These are phyloP conservation scores for Penicillium janthinellum DNA, from an alignment of 2,329 filamentous ascomycete species.

Conservation along the genomic window DNA sequence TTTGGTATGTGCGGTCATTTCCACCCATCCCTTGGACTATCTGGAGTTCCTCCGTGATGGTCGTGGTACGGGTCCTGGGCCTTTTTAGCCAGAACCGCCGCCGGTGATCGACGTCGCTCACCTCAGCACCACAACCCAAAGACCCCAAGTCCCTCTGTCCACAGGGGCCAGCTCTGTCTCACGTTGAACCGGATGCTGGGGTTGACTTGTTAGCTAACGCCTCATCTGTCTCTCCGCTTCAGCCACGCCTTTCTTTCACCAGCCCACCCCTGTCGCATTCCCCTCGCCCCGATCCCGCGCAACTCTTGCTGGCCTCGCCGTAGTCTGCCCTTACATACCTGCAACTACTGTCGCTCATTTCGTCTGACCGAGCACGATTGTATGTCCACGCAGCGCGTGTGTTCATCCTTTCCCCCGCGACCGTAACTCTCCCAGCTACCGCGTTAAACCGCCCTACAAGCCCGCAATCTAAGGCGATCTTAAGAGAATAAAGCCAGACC, in stretches of 20 bases:
- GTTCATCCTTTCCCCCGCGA: not conserved
- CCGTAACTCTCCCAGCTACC: not conserved
- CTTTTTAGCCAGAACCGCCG: constrained; percentile 10
- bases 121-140: constrained; percentile 3
- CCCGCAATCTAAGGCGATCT: not conserved
- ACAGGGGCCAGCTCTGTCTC: constrained; percentile 14
- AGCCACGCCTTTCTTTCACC: constrained; percentile 23
- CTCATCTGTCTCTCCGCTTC: constrained; percentile 16
- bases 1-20: constrained; percentile 15
- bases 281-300: constrained; percentile 20
- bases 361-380: constrained; percentile 2
- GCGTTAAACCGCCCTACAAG: not conserved
- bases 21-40: not conserved
- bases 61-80: not conserved
- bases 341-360: not conserved
- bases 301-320: not conserved
- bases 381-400: constrained; percentile 18
- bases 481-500: not conserved
- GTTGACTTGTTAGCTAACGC: constrained; percentile 19
- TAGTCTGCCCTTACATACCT: not conserved
- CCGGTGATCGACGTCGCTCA: constrained; percentile 10
- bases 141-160: not conserved
- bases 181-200: constrained; percentile 18
- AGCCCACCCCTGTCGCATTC: constrained; percentile 25
- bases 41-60: not conserved